Base-by-base conservation (phyloP, 306 rosid species). In the Echinosophora koreensis region DNA sequence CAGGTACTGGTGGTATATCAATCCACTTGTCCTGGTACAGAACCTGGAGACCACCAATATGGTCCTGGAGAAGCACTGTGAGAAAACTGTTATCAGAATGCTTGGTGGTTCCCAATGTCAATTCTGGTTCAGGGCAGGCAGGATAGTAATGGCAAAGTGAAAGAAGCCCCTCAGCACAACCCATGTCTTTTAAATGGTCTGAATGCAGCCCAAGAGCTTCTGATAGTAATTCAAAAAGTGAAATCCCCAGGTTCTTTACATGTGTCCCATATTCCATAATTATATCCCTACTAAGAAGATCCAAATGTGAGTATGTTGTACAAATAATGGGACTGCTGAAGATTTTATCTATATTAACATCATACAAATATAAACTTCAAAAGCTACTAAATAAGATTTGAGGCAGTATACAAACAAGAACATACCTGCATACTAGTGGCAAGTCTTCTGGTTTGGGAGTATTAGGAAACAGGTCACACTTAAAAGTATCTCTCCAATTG, bases 51-150 rank as follows among this genome's bases (percentile, higher is more conserved):
- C 79, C 83, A 41, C 79, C 83, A 64, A 80, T 72, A 55, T 72
- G 83, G 49, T 79, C 83, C n/a, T 79, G 83, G n/a, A 79, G 74
- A 52, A 79, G 78, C 50, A 79, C 66, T 4, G 73, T 79, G 39
- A 79, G 66, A 22, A 79, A 79, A 54, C 39, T 6, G 57, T 3
- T 17, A 65, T 80, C 83, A 30, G 83, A 54, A 56, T 72, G 83
- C 44, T 72, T 80, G 42, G 74, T 80, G 41, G 68, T 72, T 72
- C 83, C 79, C 79, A 72, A 2, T 2, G 83, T 80, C 55, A 80
- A 56, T 17, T 80, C 83, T 5, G 83, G 83, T 64, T 80, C 74
- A 50, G 83, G 83, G 66, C 83, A 80, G 0, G 74, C 44, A 54
- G 83, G 83, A 38, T 80, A 72, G 79, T 65, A 80, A 56, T 80